Evolutionary conservation across 495 filamentous ascomycete genomes (phyloP), one percentile per base, ranked within the genome.

Genomic region (Penicillium verhagenii): DNA sequence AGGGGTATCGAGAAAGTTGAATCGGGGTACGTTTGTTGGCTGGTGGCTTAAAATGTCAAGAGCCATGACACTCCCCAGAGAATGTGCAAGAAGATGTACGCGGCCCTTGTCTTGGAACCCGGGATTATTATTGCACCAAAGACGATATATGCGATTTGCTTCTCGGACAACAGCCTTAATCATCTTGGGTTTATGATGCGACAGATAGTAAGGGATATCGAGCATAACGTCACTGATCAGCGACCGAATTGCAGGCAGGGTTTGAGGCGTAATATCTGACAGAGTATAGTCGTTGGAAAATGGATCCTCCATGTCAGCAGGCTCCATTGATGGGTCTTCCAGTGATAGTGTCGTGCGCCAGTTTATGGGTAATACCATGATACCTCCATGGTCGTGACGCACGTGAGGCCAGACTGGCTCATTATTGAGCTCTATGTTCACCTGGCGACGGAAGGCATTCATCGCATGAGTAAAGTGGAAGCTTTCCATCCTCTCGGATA

Each of bases 161-260:
- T 98, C 94, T 61, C 76, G 78, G n/a, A 92, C 85, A 20, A 96
- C 86, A 1, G 92, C 93, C 49, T 85, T 79, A 24, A 96, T 86
- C 92, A 98, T 97, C 71, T 90, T 96, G 1, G 87, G 84, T 60
- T 97, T 94, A 70, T 96, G 94, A 60, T 94, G 89, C 1, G 92
- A 96, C 57, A 98, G 83, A 70, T 97, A 98, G 61, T 96, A 96
- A 0, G 94, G 94, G 29, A 98, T 91, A 65, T 98, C 94, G 5
- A 96, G 84, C 90, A 98, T 96, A 51, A 98, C 91, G 66, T 98
- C 94, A 50, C 88, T 92, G 56, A 98, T 92, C 58, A 98, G 79
- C 58, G 87, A 89, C 9, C 94, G 85, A 0, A 98, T 87, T 4
- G 89, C 89, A 1, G 93, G 91, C 44, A 98, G 88, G 0, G 91